Evolutionary conservation across 805 yeast species (phyloP).

Genomic region (Teunomyces cretensis): DNA sequence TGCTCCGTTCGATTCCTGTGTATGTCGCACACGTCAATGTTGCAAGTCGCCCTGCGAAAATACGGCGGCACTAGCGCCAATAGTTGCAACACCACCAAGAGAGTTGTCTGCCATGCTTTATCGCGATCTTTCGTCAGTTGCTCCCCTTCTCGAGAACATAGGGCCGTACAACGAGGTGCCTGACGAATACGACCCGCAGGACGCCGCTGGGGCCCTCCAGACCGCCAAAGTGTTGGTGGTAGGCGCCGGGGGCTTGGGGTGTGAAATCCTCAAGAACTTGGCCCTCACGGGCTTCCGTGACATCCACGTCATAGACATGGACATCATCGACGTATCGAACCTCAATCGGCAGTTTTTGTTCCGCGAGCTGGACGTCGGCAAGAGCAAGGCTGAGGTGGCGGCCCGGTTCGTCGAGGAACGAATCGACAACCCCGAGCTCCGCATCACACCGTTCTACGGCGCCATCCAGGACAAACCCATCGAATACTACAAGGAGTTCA

Average conservation of each 20-base stretch:
- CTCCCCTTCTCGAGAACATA: conserved; percentile 19
- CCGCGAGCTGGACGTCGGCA: conserved; percentile 59
- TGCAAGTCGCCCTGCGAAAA: too few relatives aligned
- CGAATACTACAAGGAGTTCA: conserved; percentile 65
- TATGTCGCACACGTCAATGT: too few relatives aligned
- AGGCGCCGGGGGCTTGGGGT: conserved; percentile 85
- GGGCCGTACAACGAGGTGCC: conserved; percentile 45
- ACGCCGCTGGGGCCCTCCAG: conserved; percentile 22
- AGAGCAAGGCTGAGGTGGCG: conserved; percentile 66
- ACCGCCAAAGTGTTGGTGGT: conserved; percentile 41
- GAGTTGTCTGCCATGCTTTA: background rate
- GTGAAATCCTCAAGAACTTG: conserved; percentile 73
- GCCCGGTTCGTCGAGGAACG: conserved; percentile 53
- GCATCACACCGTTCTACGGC: conserved; percentile 59
- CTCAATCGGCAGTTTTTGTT: conserved; percentile 76
- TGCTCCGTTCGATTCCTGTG: too few relatives aligned
- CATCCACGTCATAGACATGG: conserved; percentile 78
- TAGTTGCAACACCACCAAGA: background rate
- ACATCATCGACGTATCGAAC: conserved; percentile 74
- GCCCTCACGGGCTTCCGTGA: conserved; percentile 67
- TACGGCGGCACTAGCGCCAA: too few relatives aligned
- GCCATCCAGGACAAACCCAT: conserved; percentile 59
- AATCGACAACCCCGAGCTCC: conserved; percentile 35
- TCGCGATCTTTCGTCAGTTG: conserved; percentile 14
- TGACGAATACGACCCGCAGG: conserved; percentile 27